These are phyloP conservation scores for Aspergillus spinulosporus DNA, from an alignment of 2,329 filamentous ascomycete species.

Conservation along the genomic window DNA sequence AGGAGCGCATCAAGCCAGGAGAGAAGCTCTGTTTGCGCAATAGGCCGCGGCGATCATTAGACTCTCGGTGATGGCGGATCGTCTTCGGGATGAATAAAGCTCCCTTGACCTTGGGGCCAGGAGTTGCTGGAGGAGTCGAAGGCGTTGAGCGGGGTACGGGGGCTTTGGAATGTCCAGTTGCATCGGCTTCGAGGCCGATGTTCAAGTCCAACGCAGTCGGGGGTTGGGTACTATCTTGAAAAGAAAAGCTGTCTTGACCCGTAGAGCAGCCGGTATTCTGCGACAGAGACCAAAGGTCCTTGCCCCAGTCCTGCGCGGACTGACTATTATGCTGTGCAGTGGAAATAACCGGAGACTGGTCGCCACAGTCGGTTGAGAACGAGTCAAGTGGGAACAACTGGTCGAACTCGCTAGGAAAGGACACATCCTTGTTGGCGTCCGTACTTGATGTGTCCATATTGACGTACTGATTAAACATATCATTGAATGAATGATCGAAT, in stretches of 20 bases:
- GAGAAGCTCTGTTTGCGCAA: conserved; percentile 47
- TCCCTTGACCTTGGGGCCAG: conserved; percentile 41
- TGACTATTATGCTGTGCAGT: conserved; percentile 44
- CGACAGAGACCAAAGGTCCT: conserved; percentile 53
- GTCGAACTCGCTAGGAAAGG: conserved; percentile 51
- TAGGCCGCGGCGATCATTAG: conserved; percentile 40
- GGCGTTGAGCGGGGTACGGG: conserved; percentile 31
- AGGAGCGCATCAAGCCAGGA: conserved; percentile 58
- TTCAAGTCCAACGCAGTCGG: conserved; percentile 35
- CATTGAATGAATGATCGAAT: conserved; percentile 57
- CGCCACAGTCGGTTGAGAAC: conserved; percentile 54
- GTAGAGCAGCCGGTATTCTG: conserved; percentile 47
- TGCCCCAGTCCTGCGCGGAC: conserved; percentile 55
- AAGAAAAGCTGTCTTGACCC: conserved; percentile 33
- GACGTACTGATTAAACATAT: conserved; percentile 65
- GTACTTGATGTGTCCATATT: conserved; percentile 57
- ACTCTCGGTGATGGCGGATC: conserved; percentile 42
- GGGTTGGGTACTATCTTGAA: conserved; percentile 43
- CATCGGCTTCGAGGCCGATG: conserved; percentile 36
- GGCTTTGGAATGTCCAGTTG: conserved; percentile 17
- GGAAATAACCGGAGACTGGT: conserved; percentile 52
- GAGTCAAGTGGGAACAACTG: conserved; percentile 54
- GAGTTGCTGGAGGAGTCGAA: conserved; percentile 40
- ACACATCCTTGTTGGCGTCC: conserved; percentile 50
- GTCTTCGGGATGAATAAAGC: conserved; percentile 41